These are phyloP conservation scores for Cryphonectria radicalis DNA, from an alignment of 2,329 filamentous ascomycete species.

Conservation along the genomic window DNA sequence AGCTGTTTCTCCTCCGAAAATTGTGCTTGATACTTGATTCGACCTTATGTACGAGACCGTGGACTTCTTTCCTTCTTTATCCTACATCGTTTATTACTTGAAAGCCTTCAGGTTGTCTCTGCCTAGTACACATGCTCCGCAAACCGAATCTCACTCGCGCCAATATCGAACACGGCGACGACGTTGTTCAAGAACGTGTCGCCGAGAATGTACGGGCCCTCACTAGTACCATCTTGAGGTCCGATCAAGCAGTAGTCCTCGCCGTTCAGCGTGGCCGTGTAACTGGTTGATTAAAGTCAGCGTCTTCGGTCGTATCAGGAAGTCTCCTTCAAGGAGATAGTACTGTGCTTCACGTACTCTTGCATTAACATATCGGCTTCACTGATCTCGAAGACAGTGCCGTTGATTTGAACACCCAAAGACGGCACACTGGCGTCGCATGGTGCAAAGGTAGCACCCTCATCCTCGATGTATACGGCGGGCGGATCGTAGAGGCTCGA, in stretches of 20 bases:
- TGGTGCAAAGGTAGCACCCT: constrained; percentile 34
- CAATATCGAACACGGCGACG: constrained; percentile 24
- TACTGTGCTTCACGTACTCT: background rate
- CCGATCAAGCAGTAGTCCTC: constrained; percentile 16
- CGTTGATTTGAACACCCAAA: constrained; percentile 17
- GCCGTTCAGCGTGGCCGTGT: background rate
- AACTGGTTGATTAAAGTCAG: background rate
- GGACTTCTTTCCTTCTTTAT: background rate
- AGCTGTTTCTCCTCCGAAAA: background rate
- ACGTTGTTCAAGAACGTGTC: constrained; percentile 28
- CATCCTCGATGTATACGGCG: constrained; percentile 30
- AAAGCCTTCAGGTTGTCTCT: background rate
- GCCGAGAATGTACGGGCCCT: constrained; percentile 21
- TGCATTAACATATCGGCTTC: constrained; percentile 23
- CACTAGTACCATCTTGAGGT: constrained; percentile 11
- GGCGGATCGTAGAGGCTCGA: constrained; percentile 35
- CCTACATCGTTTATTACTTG: background rate
- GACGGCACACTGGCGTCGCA: constrained; percentile 37
- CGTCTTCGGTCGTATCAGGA: background rate
- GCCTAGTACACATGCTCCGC: constrained; percentile 11
- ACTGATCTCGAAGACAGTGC: constrained; percentile 19
- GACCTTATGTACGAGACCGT: background rate
- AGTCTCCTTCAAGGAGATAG: background rate
- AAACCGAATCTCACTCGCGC: constrained; percentile 23
- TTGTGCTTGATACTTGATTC: background rate